phyloP scores from a whole-genome alignment of 2,329 filamentous ascomycete genomes.

The Botryotinia convoluta region DNA sequence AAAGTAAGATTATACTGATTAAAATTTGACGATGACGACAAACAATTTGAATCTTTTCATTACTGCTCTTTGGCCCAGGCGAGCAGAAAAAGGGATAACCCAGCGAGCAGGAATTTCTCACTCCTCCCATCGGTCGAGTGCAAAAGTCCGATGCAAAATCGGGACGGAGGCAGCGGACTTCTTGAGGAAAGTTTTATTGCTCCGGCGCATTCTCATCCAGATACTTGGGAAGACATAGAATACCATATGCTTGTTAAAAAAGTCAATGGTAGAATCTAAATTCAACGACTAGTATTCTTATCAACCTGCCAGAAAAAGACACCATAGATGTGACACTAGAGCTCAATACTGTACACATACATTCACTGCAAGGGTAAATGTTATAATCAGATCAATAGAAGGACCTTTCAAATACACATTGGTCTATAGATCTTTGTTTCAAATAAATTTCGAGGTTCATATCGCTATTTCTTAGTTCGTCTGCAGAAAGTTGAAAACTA shows the following conservation, averaged over 20 bases:
- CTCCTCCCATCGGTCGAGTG: not conserved
- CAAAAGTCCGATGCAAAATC: not conserved
- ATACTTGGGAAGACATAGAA: not conserved
- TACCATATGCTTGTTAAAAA: not conserved
- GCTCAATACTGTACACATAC: not conserved
- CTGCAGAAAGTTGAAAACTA: not conserved
- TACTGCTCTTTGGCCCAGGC: not conserved
- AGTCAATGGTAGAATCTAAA: not conserved
- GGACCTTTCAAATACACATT: not conserved
- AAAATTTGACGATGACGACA: not conserved
- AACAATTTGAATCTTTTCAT: not conserved
- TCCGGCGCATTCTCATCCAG: conserved; percentile 2
- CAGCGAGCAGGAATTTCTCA: not conserved
- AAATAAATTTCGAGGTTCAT: not conserved
- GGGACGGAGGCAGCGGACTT: conserved; percentile 3
- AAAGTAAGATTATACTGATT: not conserved
- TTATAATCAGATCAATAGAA: not conserved
- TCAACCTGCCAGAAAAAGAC: not conserved
- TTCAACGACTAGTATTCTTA: not conserved
- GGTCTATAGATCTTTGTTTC: not conserved
- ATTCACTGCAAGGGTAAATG: not conserved
- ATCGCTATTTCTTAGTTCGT: not conserved
- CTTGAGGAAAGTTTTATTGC: not conserved
- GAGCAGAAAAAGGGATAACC: not conserved
- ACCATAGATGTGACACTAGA: not conserved